A percentile compares a stretch with the other conserved stretches of the same genome.
These are phyloP conservation scores for Lodderomyces metapsilosis DNA, from an alignment of 1,139 yeast genomes.

Conservation along the genomic window DNA sequence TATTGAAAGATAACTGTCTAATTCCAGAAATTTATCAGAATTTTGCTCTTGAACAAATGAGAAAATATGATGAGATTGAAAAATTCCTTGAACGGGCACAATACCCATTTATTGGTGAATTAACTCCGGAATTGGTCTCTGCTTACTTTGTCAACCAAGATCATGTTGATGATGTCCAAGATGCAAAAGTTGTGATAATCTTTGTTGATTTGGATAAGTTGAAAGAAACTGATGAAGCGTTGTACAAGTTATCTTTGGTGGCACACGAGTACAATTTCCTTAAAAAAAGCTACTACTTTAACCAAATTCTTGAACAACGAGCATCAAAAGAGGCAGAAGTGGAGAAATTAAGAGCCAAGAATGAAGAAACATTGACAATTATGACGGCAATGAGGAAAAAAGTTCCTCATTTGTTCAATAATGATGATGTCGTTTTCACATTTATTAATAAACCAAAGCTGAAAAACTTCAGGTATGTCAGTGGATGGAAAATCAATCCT, in stretches of 20 bases:
- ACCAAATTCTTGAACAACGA: conserved; percentile 38
- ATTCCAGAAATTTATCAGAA: conserved; percentile 55
- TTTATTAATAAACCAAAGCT: conserved; percentile 45
- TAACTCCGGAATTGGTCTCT: conserved; percentile 40
- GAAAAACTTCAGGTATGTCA: conserved; percentile 26
- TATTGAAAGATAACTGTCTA: conserved; percentile 57
- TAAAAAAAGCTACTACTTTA: conserved; percentile 45
- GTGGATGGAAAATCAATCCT: conserved; percentile 44
- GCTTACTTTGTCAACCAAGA: conserved; percentile 26
- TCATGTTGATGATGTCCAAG: conserved; percentile 18
- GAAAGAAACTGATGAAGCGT: conserved; percentile 30
- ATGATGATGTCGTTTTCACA: conserved; percentile 47
- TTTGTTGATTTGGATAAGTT: conserved; percentile 48
- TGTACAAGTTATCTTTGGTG: conserved; percentile 45
- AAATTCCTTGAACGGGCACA: conserved; percentile 48
- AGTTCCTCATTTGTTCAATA: conserved; percentile 45
- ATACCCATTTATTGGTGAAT: conserved; percentile 51
- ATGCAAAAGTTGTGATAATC: conserved; percentile 53
- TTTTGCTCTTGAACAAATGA: conserved; percentile 61
- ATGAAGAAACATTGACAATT: conserved; percentile 41
- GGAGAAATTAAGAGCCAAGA: conserved; percentile 38
- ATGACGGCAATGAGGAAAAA: conserved; percentile 48
- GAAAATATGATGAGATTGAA: conserved; percentile 47
- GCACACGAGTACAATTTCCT: conserved; percentile 54
- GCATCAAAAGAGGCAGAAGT: conserved; percentile 42